Conservation (phyloP, 2,329 filamentous ascomycete genomes). For the Myriosclerotinia curreyana region DNA sequence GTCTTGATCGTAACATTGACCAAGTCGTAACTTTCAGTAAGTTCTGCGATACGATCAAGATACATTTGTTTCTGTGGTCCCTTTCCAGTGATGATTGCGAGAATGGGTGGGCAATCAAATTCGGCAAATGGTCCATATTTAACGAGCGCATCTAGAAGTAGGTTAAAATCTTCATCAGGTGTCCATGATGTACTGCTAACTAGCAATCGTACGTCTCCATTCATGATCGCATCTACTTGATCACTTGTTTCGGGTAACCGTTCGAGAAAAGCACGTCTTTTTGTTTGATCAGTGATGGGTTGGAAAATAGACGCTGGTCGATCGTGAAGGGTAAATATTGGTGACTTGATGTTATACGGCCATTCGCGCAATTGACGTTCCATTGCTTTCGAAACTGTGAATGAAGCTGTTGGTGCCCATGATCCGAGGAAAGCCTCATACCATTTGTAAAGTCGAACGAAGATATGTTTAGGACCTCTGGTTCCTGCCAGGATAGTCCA, state of each 20-base stretch:
- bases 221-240: constrained; percentile 57
- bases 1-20: constrained; percentile 70
- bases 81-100: constrained; percentile 92
- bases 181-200: constrained; percentile 98
- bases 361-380: constrained; percentile 60
- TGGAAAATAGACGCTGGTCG: constrained; percentile 80
- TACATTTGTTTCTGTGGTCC: constrained; percentile 81
- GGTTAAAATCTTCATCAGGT: constrained; percentile 87
- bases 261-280: constrained; percentile 59
- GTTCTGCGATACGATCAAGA: constrained; percentile 58
- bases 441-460: constrained; percentile 72
- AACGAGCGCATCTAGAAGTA: constrained; percentile 80
- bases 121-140: constrained; percentile 59
- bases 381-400: constrained; percentile 92
- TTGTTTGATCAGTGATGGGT: constrained; percentile 52
- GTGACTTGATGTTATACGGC: constrained; percentile 62
- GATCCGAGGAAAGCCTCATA: constrained; percentile 75
- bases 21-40: constrained; percentile 59
- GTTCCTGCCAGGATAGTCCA: constrained; percentile 80
- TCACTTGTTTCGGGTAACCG: constrained; percentile 62
- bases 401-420: constrained; percentile 65
- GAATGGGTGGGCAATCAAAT: constrained; percentile 55
- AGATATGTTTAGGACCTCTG: constrained; percentile 58
- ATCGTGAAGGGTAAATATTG: constrained; percentile 76
- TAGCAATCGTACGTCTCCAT: constrained; percentile 62